Base-by-base conservation (phyloP, 2,329 filamentous ascomycete genomes). In the Curvularia verruculosa region DNA sequence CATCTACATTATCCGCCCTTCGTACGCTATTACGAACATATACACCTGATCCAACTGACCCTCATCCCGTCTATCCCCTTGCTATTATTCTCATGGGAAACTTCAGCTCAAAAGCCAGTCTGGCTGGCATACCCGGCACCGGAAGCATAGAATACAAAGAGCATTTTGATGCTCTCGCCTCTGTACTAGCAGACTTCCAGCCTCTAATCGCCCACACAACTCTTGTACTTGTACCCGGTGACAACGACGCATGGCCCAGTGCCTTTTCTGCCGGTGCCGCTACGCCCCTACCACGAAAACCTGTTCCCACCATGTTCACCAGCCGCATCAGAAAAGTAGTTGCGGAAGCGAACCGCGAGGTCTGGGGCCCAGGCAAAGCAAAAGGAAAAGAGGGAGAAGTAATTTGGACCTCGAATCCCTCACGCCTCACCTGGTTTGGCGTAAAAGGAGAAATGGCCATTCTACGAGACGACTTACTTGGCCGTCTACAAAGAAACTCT, bases 81-180 rank as follows among this genome's bases (percentile, higher is more conserved):
- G 84, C 87, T 1, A 94, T 98, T 69, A 81, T 97, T 43, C 78
- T 99, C 6, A 87, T 91, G 45, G 95, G 95, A 36, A 96, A 95
- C 75, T 98, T 99, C 70, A 82, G 83, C 52, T 83, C 81, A 44
- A 80, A 81, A 64, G 81, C 85, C 21, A 80, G 81, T 50, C 82
- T 88, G 70, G 82, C 83, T 26, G 88, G 90, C 51, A 86, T 75
- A 0, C 88, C 87, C 36, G 88, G 85, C 41, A 88, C 89, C 21
- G 91, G 91, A 36, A 94, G 91, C 75, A 93, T 98, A 66, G 92
- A 96, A 78, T 98, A 96, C 80, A 98, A 98, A 79, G 95, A 98
- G 77, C 89, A 90, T 73, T 97, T 98, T 75, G 92, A 99, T 77
- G 86, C 88, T 8, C 84, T 99, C 12, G 94, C 95, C 3, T 87